phyloP scores from a whole-genome alignment of 1,284 basidiomycete genomes.

The Heimioporus retisporus region DNA sequence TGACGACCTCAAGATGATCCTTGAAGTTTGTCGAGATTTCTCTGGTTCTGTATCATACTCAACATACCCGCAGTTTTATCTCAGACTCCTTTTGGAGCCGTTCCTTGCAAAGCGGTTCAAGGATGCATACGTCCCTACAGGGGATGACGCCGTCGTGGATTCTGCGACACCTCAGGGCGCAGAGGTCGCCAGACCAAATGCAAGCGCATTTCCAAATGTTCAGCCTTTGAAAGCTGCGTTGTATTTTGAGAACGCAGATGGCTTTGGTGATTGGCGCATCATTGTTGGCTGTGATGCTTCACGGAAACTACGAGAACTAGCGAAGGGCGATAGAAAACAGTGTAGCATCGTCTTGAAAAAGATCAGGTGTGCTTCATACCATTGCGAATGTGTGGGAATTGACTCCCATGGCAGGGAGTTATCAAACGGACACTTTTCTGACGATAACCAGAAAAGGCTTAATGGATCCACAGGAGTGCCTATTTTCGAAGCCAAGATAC shows the following conservation, averaged over 20 bases:
- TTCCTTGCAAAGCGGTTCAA: constrained; percentile 24
- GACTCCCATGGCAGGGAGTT: constrained; percentile 58
- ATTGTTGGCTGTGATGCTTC: background rate
- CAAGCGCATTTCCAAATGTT: constrained; percentile 53
- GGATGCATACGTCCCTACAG: constrained; percentile 21
- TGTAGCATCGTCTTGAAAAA: background rate
- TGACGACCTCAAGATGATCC: constrained; percentile 31
- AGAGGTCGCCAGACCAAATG: constrained; percentile 11
- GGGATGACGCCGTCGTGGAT: background rate
- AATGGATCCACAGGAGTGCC: constrained; percentile 61
- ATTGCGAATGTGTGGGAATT: background rate
- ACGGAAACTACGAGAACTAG: background rate
- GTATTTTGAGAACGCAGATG: background rate
- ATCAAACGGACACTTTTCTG: constrained; percentile 73
- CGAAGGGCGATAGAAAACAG: background rate
- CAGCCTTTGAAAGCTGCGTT: background rate
- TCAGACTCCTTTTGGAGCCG: constrained; percentile 31
- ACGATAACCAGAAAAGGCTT: constrained; percentile 74
- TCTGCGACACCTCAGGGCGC: background rate
- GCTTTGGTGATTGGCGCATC: background rate
- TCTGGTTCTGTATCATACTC: background rate
- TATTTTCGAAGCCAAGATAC: constrained; percentile 78
- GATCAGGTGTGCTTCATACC: background rate
- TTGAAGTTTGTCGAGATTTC: constrained; percentile 37
- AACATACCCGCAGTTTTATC: constrained; percentile 32